These are phyloP conservation scores for Eutrema heterophyllum DNA, from an alignment of 345 rosid species.

Conservation along the genomic window DNA sequence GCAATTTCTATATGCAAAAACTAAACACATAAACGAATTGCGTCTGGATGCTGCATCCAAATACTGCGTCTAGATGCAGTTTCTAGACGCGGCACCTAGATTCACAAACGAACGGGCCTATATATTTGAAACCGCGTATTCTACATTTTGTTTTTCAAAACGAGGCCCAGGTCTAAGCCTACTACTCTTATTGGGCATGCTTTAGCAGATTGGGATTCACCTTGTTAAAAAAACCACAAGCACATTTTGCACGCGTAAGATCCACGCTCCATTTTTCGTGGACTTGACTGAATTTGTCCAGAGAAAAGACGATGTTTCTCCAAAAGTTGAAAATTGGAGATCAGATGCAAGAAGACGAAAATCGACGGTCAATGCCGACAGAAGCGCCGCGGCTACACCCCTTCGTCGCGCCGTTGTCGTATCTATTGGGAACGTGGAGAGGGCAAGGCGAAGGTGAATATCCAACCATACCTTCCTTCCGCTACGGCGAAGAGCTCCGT, in stretches of 20 bases:
- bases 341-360: background rate
- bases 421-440: slow-evolving; percentile 69
- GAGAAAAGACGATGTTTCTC: background rate
- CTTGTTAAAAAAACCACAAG: background rate
- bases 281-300: background rate
- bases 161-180: background rate
- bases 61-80: no score
- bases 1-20: no score
- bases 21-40: no score
- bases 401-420: slow-evolving; percentile 49
- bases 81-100: no score
- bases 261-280: background rate
- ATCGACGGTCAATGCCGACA: slow-evolving; percentile 1
- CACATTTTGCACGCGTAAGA: background rate
- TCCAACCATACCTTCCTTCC: slow-evolving; percentile 60
- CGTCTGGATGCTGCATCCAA: no score
- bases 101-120: no score
- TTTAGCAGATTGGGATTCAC: background rate
- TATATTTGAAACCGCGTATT: no score
- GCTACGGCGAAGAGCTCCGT: slow-evolving; percentile 60
- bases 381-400: slow-evolving; percentile 41
- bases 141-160: no score
- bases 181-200: background rate
- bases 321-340: background rate
- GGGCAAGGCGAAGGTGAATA: slow-evolving; percentile 68